A percentile compares a stretch with the other conserved stretches of the same genome.
Conservation (phyloP, 768 basidiomycete species). For the Serendipita vermifera region DNA sequence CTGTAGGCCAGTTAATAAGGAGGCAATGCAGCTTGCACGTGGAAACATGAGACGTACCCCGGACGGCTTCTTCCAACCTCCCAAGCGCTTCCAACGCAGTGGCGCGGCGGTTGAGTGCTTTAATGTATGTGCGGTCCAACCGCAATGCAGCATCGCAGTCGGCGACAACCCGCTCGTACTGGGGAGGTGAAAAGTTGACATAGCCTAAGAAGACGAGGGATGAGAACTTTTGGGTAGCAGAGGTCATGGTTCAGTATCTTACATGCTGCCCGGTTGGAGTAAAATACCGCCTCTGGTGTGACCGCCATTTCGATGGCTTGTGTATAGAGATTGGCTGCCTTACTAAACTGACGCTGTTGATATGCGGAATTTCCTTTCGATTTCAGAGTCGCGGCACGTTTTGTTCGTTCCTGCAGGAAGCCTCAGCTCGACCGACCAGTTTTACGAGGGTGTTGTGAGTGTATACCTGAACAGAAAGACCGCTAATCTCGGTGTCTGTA, state of each 20-base stretch:
- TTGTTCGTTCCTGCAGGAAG: constrained; percentile 21
- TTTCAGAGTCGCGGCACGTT: constrained; percentile 40
- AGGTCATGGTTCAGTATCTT: constrained; percentile 20
- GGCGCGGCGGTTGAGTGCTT: constrained; percentile 81
- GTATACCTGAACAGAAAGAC: constrained; percentile 7
- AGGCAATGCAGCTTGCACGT: no score
- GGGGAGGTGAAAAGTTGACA: constrained; percentile 78
- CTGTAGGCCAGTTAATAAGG: constrained; percentile 28
- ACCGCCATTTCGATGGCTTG: constrained; percentile 32
- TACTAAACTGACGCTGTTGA: constrained; percentile 27
- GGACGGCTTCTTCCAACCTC: constrained; percentile 59
- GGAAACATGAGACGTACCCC: constrained; percentile 40
- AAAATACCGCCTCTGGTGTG: constrained; percentile 77
- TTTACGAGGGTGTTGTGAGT: neutral
- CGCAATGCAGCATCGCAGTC: constrained; percentile 85
- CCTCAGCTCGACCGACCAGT: constrained; percentile 20
- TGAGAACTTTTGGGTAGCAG: neutral
- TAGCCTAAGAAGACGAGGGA: constrained; percentile 43
- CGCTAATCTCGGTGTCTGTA: constrained; percentile 18
- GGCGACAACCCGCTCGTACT: constrained; percentile 64
- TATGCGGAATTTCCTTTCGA: constrained; percentile 33
- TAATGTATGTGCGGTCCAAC: constrained; percentile 75
- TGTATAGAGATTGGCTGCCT: constrained; percentile 31
- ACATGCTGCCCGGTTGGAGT: constrained; percentile 97
- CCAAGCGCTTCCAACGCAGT: constrained; percentile 69